Base-by-base conservation (phyloP, 371 early-diverging fungal species). In the Encephalitozoon romaleae region DNA sequence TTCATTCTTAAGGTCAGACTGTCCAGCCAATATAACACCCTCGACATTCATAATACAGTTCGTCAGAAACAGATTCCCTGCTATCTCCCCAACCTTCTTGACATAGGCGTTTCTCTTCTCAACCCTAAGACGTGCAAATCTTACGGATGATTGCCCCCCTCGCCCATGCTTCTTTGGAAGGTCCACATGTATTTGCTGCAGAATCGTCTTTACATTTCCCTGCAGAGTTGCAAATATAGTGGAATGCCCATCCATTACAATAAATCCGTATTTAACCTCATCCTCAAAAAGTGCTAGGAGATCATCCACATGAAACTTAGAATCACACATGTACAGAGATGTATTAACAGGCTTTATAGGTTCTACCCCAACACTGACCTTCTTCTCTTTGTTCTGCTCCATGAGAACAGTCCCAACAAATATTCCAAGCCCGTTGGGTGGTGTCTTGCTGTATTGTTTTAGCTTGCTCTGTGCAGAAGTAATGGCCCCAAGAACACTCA, bases 261-360 rank as follows among this genome's bases (percentile, higher is more conserved):
- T 95, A 85, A 99, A 98, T 34, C 97, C 99, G 83, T 94, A 99
- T 83, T 91, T 92, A 83, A 90, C 88, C 88, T 97, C 96, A 38
- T 90, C 88, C 82, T 98, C 96, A 66, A 98, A 88, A 72, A 95
- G 86, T 83, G 93, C 93, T 9, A 89, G 59, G 11, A 87, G 54
- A 8, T 93, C 92, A 80, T 96, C 95, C 0, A 94, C 94, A 82
- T 99, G 99, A 89, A 99, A 99, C 86, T 94, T 94, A 89, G 95
- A 96, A 87, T 99, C 98, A 86, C 99, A 99, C 78, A 95, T 88
- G 85, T 99, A 99, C 67, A 99, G 86, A 9, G 94, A 94, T 39
- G 96, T 96, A 89, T 99, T 99, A 87, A 99, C 92, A 67, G 98
- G 94, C 87, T 95, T 96, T 87, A 96, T 92, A 2, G 99, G 99